Evolutionary conservation across 1,284 basidiomycete genomes (phyloP), one percentile per base, ranked within the genome.

Genomic region (Malassezia furfur): DNA sequence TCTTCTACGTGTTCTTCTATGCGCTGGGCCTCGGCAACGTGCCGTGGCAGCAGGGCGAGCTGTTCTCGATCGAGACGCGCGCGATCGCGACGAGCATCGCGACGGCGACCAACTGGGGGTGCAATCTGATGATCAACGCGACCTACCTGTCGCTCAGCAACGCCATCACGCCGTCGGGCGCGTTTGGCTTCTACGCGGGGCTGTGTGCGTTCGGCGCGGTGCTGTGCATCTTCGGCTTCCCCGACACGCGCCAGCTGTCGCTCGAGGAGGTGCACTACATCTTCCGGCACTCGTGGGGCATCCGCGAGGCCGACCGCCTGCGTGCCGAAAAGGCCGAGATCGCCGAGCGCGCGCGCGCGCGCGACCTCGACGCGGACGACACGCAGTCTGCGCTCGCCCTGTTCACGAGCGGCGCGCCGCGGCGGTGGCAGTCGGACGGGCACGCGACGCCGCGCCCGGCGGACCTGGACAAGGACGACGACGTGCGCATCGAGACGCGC

Each of bases 41-140:
- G 1, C 86, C 87, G 0, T 89, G 87, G 86, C 86, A 88, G 66
- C 86, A 88, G 71, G 85, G 86, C 57, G 87, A 89, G 72, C 79
- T 89, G 14, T 88, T 89, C 76, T 79, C 68, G 1, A 64, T 75
- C 31, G 72, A 76, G 54, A 85, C 87, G 12, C 82, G 87, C 52
- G 87, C 86, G 0, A 82, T 89, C 48, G 87, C 86, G n/a, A 52
- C 62, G 28, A 51, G 84, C 3, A 79, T 88, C 52, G 79, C 83
- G n/a, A 88, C 86, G 0, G 83, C 85, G 8, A 84, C 82, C 22
- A 88, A 88, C 76, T 88, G 86, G 87, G 80, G 78, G 11, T 80
- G 62, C 50, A 89, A 88, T 75, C 78, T 88, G 37, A 77, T 88
- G 64, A 87, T 89, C 64, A 82, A 82, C 2, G 82, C 85, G 15